Evolutionary conservation across 768 basidiomycete species (phyloP), one percentile per base, ranked within the genome.

Genomic region (Vararia minispora): DNA sequence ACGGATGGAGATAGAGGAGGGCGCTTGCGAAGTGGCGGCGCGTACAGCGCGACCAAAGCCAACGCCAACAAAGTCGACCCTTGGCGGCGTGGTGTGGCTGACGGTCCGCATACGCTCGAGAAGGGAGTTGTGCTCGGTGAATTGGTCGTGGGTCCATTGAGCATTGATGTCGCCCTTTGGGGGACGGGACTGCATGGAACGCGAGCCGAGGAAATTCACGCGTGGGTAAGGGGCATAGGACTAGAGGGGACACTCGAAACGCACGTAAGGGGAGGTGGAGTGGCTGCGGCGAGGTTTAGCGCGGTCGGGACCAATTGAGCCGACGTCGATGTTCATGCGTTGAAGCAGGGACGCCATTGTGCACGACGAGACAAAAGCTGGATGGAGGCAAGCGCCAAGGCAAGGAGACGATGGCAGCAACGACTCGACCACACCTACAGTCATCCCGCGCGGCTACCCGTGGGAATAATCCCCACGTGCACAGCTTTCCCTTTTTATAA

Each of bases 321-420:
- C 9, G 4, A 36, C 18, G 18, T 47, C 45, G 9, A 48, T 27
- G 24, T 43, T 48, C 47, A 48, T 48, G 35, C 47, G 47, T 23
- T 48, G 45, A 16, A 48, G 26, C 25, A 48, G 47, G 34, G 47
- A 48, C 22, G 45, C 39, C 47, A 48, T 48, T 17, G 37, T 37
- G 14, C 14, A 35, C 14, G 24, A 36, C 14, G n/a, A 17, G 4
- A 23, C 12, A n/a, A 25, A 27, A 29, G 16, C 21, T 17, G 26
- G 25, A 22, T 36, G 10, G 27, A 8, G 13, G 16, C 6, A 28
- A n/a, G n/a, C n/a, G n/a, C n/a, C n/a, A n/a, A n/a, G n/a, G n/a
- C n/a, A 25, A 31, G 22, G 31, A 33, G 26, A 35, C 24, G 35
- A 25, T 22, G 11, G 20, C 18, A n/a, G 33, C 14, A 23, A 20